Conservation (phyloP, 192 early-diverging fungal genomes). For the Ambispora gerdemannii region DNA sequence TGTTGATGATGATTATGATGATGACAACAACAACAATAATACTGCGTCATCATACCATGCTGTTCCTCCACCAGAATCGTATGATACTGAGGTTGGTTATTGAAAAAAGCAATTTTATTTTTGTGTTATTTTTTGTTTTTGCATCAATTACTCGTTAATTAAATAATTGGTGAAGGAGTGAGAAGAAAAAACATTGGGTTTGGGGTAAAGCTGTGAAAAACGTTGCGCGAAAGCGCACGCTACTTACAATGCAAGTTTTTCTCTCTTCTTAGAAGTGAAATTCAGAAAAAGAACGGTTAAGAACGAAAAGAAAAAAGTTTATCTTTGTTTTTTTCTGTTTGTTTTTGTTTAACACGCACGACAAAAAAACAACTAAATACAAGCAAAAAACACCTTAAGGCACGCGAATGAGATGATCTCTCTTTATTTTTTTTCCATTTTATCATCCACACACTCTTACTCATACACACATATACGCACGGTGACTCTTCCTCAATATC, state of each 20-base stretch:
- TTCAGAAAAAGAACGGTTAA: background rate
- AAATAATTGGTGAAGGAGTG: background rate
- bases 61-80: slow-evolving; percentile 27
- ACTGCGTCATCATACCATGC: slow-evolving; percentile 28
- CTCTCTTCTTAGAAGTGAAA: slow-evolving; percentile 3
- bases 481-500: too few species aligned
- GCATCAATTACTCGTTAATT: background rate
- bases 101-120: background rate
- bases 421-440: too few species aligned
- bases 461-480: too few species aligned
- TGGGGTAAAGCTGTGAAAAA: slow-evolving; percentile 15
- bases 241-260: slow-evolving; percentile 29
- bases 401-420: too few species aligned
- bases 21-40: too few species aligned
- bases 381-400: too few species aligned
- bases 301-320: background rate
- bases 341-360: background rate
- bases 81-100: slow-evolving; percentile 31
- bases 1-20: too few species aligned
- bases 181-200: too few species aligned
- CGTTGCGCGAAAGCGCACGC: slow-evolving; percentile 29
- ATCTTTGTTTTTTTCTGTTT: background rate
- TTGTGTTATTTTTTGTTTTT: background rate
- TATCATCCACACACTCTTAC: too few species aligned
- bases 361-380: background rate